Evolutionary conservation across 2,329 filamentous ascomycete genomes (phyloP), one percentile per base, ranked within the genome.

Genomic region (Arthrobotrys sphaeroides): DNA sequence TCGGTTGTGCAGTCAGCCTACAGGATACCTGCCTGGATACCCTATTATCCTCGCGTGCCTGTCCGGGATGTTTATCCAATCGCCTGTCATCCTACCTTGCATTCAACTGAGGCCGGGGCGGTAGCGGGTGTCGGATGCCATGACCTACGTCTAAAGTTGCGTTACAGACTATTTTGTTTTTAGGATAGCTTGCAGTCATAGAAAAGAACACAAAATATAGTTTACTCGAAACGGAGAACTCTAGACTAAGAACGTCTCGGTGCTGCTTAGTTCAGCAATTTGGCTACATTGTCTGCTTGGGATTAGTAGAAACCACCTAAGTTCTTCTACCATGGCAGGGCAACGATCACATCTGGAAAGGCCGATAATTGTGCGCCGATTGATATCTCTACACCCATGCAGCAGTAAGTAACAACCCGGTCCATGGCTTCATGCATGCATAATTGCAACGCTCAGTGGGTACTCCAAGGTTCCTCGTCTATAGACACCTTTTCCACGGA

Each of bases 1-100:
- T 22, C 18, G 51, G 47, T 55, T 38, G 20, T 24, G 53, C 20
- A 51, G 42, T 53, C 43, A 42, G 43, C 53, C 53, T 31, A 69
- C 66, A 70, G 22, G 9, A 69, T 31, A 26, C 42, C 31, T 43
- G 20, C 42, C 53, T 69, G 51, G 22, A 53, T 26, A 24, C 13
- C 33, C 36, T 45, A 28, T 43, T 38, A 55, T 43, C 47, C 42
- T 62, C 55, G 66, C 66, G 43, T 62, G 31, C 18, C 36, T 22
- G 24, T 28, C 24, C 55, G 31, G 20, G 24, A 9, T 60, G 22
- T 45, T 36, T 51, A 31, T 62, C 66, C 66, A 70, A 70, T 70
- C 43, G 45, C 45, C 20, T 55, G 26, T 10, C 10, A 18, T 18
- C 22, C 18, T 45, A 53, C 33, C 20, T 62, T 45, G 22, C 65